Conservation (phyloP, 1,284 basidiomycete species). For the Taiwanofungus camphoratus region DNA sequence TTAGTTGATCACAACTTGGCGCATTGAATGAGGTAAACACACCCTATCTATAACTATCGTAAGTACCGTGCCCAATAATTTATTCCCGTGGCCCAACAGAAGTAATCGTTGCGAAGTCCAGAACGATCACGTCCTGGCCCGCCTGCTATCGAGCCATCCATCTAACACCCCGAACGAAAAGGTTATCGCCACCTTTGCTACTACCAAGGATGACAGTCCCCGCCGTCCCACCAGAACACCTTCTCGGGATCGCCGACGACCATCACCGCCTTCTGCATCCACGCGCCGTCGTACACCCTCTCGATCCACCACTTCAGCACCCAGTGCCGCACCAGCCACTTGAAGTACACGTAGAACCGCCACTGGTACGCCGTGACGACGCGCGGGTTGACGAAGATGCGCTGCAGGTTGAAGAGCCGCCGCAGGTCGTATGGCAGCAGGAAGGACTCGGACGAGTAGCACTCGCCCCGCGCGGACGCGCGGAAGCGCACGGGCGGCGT, state of each 20-base stretch:
- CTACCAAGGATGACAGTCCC: constrained; percentile 34
- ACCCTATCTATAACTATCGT: no score
- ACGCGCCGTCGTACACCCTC: constrained; percentile 31
- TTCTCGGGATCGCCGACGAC: constrained; percentile 32
- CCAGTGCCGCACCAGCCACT: constrained; percentile 38
- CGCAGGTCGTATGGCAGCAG: constrained; percentile 50
- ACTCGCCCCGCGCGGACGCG: constrained; percentile 31
- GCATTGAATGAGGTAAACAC: no score
- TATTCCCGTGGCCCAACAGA: no score
- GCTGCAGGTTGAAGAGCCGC: constrained; percentile 35
- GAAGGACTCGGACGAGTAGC: constrained; percentile 51
- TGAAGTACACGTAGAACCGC: constrained; percentile 40
- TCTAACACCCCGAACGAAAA: no score
- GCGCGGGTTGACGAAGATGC: constrained; percentile 41
- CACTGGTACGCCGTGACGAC: constrained; percentile 35
- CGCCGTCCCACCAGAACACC: constrained; percentile 33
- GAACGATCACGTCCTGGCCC: no score
- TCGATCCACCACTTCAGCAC: constrained; percentile 41
- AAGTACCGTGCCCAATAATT: no score
- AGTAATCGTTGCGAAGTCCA: no score
- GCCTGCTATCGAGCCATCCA: no score
- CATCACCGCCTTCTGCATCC: constrained; percentile 33
- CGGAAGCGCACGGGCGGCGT: constrained; percentile 41
- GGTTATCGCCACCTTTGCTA: no score
- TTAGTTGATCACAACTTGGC: no score